Conservation (phyloP, 1,284 basidiomycete genomes). For the Dichomitus squalens region DNA sequence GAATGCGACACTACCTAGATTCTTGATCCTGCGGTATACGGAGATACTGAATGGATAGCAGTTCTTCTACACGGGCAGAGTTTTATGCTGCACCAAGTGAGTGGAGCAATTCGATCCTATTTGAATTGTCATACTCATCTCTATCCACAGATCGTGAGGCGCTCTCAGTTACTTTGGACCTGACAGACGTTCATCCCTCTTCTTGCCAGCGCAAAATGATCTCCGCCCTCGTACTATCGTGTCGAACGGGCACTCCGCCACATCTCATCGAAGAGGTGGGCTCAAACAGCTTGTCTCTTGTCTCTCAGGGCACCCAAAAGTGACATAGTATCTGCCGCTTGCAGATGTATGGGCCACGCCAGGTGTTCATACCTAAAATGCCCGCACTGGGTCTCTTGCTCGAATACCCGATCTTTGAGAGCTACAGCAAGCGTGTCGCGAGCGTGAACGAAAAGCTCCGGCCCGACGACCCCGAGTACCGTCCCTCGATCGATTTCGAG, state of each 20-base stretch:
- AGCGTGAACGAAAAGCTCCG: conserved; percentile 61
- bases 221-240: conserved; percentile 78
- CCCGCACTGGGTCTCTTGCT: conserved; percentile 95
- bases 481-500: conserved; percentile 74
- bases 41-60: conserved; percentile 94
- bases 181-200: background rate
- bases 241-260: conserved; percentile 75
- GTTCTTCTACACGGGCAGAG: conserved; percentile 96
- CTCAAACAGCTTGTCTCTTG: too few relatives aligned
- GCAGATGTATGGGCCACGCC: conserved; percentile 67
- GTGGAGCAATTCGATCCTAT: conserved; percentile 6
- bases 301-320: background rate
- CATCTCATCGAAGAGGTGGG: conserved; percentile 72
- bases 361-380: conserved; percentile 93
- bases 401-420: conserved; percentile 87
- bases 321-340: background rate
- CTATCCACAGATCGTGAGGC: conserved; percentile 31
- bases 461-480: conserved; percentile 55
- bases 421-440: conserved; percentile 72
- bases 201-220: conserved; percentile 93
- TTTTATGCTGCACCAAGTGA: conserved; percentile 97
- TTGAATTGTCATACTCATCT: background rate
- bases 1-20: conserved; percentile 47
- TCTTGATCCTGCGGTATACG: conserved; percentile 79
- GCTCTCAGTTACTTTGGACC: too few relatives aligned